Percentiles rank a stretch among this genome's conserved stretches.
These are phyloP conservation scores for Blastomyces gilchristii DNA, from an alignment of 2,329 filamentous ascomycete species.

Conservation along the genomic window DNA sequence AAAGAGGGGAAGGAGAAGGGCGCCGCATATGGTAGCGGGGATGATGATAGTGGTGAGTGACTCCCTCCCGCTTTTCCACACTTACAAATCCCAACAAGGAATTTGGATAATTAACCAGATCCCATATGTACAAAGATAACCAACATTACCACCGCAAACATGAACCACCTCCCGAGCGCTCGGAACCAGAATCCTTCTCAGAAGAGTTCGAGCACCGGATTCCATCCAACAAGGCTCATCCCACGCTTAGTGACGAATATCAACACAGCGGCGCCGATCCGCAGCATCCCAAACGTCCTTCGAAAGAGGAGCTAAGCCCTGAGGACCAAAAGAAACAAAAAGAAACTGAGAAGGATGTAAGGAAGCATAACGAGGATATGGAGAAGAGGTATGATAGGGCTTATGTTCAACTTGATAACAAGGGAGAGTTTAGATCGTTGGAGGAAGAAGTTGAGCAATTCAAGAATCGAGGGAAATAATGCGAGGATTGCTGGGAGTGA, in stretches of 20 bases:
- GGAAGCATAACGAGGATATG: conserved; percentile 16
- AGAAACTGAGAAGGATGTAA: conserved; percentile 11
- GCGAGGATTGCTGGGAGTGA: neutral
- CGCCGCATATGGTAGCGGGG: conserved; percentile 1
- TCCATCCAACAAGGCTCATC: conserved; percentile 15
- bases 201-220: conserved; percentile 16
- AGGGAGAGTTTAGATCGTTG: conserved; percentile 10
- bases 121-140: neutral
- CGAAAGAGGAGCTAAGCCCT: conserved; percentile 12
- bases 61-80: neutral
- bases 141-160: conserved; percentile 9
- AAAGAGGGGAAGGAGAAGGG: neutral
- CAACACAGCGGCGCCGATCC: conserved; percentile 14
- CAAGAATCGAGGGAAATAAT: conserved; percentile 10
- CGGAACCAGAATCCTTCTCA: conserved; percentile 12
- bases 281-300: conserved; percentile 13
- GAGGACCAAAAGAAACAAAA: conserved; percentile 11
- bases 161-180: conserved; percentile 9
- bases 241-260: conserved; percentile 15
- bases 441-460: conserved; percentile 12
- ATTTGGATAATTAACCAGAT: neutral
- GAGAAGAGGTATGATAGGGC: conserved; percentile 15
- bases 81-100: neutral
- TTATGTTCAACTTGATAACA: conserved; percentile 12
- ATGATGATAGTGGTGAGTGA: neutral